Conservation (phyloP, 2,329 filamentous ascomycete genomes). For the Dothistroma pini region DNA sequence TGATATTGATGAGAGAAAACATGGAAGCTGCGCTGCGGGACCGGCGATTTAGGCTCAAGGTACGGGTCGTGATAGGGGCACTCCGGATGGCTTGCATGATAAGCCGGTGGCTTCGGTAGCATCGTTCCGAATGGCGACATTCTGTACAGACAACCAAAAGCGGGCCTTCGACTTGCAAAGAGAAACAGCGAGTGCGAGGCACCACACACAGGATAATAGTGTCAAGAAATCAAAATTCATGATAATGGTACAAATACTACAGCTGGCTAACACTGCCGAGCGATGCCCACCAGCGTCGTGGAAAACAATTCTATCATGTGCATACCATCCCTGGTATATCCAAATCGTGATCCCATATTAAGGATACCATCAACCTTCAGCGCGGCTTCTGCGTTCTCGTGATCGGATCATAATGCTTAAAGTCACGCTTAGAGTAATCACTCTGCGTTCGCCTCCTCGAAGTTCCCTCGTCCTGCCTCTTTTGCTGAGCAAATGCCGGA, state of each 20-base stretch:
- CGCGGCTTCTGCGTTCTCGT: background rate
- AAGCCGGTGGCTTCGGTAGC: background rate
- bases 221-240: background rate
- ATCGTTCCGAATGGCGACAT: background rate
- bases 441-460: conserved; percentile 15
- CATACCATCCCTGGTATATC: background rate
- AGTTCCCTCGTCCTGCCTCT: conserved; percentile 15
- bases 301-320: background rate
- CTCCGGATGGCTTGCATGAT: background rate
- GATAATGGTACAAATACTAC: background rate
- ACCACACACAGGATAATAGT: too few relatives aligned
- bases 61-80: background rate
- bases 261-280: background rate
- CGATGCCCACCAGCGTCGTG: background rate
- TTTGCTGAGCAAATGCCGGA: conserved; percentile 32
- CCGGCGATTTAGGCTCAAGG: background rate
- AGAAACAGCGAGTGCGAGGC: too few relatives aligned
- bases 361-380: background rate
- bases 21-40: background rate
- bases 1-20: background rate
- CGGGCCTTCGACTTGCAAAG: background rate
- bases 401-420: conserved; percentile 4
- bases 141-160: background rate
- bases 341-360: background rate
- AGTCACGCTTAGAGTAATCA: conserved; percentile 1